Evolutionary conservation across 148 eudicot species (phyloP).

Genomic region (Chenopodium berlandieri): DNA sequence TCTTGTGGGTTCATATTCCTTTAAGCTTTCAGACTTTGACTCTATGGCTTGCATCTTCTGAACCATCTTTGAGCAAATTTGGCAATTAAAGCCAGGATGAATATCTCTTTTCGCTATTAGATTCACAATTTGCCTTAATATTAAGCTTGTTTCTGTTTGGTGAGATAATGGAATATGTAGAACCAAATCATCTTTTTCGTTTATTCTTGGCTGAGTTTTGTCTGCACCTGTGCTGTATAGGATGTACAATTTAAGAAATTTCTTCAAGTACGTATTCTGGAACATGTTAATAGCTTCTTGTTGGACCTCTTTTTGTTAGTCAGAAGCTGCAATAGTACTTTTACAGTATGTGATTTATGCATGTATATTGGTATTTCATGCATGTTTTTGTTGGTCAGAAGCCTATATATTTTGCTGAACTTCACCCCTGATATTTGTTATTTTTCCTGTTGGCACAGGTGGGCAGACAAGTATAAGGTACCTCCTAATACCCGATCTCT

Average conservation of each 20-base stretch:
- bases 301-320: not conserved
- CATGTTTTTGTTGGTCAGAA: not conserved
- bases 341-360: not conserved
- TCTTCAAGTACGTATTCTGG: not conserved
- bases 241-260: not conserved
- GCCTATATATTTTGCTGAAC: not conserved
- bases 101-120: not conserved
- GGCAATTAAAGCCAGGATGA: not conserved
- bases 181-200: not conserved
- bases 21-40: not conserved
- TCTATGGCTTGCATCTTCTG: not conserved
- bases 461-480: slow-evolving; percentile 99
- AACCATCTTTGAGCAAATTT: not conserved
- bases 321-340: not conserved
- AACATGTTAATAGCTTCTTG: not conserved
- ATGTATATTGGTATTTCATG: not conserved
- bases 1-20: not conserved
- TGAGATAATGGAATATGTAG: not conserved
- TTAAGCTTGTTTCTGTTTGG: not conserved
- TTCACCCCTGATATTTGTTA: slow-evolving; percentile 16
- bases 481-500: slow-evolving; percentile 22
- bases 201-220: not conserved
- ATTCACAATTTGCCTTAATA: not conserved
- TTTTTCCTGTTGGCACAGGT: slow-evolving; percentile 57
- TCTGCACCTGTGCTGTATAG: not conserved